Base-by-base conservation (phyloP, 768 basidiomycete genomes). In the Vararia minispora region DNA sequence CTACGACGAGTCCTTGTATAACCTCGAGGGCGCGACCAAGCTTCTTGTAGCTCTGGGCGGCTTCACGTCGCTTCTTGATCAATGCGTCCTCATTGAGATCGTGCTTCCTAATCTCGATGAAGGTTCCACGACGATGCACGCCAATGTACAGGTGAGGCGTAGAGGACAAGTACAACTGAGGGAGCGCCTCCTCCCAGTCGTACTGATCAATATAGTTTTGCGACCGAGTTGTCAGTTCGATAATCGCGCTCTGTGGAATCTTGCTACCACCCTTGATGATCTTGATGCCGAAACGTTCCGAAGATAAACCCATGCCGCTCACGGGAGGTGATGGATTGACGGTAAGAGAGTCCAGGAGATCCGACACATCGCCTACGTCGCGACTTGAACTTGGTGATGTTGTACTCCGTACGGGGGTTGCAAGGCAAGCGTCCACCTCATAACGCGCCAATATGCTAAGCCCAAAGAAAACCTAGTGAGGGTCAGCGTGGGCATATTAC, bases 131-230 rank as follows among this genome's bases (percentile, higher is more conserved):
- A 11, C 60, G 50, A 52, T 85, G 81, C 28, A 69, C 57, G 0
- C 69, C 81, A 37, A 81, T 58, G 51, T 71, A 76, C 41, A 76
- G 65, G 47, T 73, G 67, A 2, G 66, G 58, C 0, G 78, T 84
- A 51, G 78, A 76, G 5, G 83, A 81, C 39, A 86, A 66, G 52
- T 69, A 77, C 10, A 84, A 57, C 51, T 84, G 81, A 0, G 75
- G 71, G 52, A 74, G 82, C 1, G 62, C 58, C 10, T 80, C 76
- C 21, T 50, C 59, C 79, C 79, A 83, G 48, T 78, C 61, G 41
- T 62, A 60, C 4, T 30, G 23, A 1, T 54, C 48, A n/a, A 55
- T 30, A 36, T 26, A 43, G 11, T 33, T 33, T 23, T 21, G 11
- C 18, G 54, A 46, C 14, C 51, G 41, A 28, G 66, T 65, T 28